Conservation (phyloP, 352 stramenopile genomes). For the Nothophytophthora sp. region DNA sequence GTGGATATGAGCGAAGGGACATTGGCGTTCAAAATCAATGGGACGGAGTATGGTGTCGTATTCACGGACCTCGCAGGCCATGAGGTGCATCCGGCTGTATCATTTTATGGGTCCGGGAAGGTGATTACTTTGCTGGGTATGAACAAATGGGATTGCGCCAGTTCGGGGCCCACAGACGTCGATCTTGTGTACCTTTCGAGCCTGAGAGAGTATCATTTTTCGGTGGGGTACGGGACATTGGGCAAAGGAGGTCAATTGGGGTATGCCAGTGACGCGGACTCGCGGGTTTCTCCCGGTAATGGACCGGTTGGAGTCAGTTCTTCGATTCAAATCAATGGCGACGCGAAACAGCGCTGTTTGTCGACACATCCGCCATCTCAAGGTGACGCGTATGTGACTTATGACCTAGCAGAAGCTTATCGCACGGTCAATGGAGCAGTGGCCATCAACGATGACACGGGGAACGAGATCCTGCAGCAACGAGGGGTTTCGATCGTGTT, state of each 20-base stretch:
- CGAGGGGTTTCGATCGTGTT: slow-evolving; percentile 59
- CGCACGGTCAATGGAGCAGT: slow-evolving; percentile 52
- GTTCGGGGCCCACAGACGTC: slow-evolving; percentile 26
- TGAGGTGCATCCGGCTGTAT: slow-evolving; percentile 87
- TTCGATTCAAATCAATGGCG: slow-evolving; percentile 59
- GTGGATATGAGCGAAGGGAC: slow-evolving; percentile 89
- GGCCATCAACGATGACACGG: slow-evolving; percentile 77
- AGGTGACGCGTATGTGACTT: slow-evolving; percentile 79
- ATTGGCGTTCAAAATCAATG: slow-evolving; percentile 90
- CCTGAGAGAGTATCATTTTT: slow-evolving; percentile 78
- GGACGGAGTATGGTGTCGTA: slow-evolving; percentile 84
- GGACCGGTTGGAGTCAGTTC: slow-evolving; percentile 16
- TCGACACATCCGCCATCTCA: slow-evolving; percentile 77
- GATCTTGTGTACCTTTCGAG: slow-evolving; percentile 79
- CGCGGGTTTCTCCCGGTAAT: slow-evolving; percentile 14
- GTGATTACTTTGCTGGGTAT: slow-evolving; percentile 81
- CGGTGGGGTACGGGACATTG: slow-evolving; percentile 78
- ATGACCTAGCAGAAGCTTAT: slow-evolving; percentile 73
- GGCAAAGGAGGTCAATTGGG: slow-evolving; percentile 75
- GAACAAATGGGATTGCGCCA: slow-evolving; percentile 69
- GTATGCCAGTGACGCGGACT: slow-evolving; percentile 61
- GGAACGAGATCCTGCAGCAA: slow-evolving; percentile 58
- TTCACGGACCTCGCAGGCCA: slow-evolving; percentile 83
- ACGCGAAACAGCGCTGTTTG: slow-evolving; percentile 71
- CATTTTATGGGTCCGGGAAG: slow-evolving; percentile 90